Evolutionary conservation across 129 eudicot genomes (phyloP), one percentile per base, ranked within the genome.

Genomic region (Tanacetum coccineum): DNA sequence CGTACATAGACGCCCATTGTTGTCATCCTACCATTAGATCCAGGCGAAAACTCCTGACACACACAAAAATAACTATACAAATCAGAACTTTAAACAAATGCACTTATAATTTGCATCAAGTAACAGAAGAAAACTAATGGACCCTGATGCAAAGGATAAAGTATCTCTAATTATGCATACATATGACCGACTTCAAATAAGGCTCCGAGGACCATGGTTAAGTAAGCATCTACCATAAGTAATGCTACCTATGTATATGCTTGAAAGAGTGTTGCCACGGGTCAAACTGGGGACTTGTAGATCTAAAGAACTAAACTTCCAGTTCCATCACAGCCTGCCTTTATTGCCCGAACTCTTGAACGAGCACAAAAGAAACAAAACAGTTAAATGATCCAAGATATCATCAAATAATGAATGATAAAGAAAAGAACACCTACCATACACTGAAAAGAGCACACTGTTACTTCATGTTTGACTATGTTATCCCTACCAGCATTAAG

Each of bases 1-100:
- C 99, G 89, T 51, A 93, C 76, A 62, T 89, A 93, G 40, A 84
- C 96, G 55, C 99, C 99, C 96, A 93, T 93, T 66, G 99, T 93
- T 19, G 96, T 80, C 90, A 76, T 89, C 76, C 80, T 88, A 18
- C 96, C 95, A 26, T 70, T 86, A 11, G 96, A 93, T 76, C 99
- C 99, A 70, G 99, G 99, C 4, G 99, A 81, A 58, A 93, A 89
- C 80, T 89, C 99, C 99, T 93, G 81, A 64, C 12, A 74, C 10
- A 49, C 4, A 1, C 42, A 72, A 45, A 62, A 7, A 71, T 55
- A 58, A 14, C 18, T 4, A 36, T 40, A 70, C 46, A 62, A 59
- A 18, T 63, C 25, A 54, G 55, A 17, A 9, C 53, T 70, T 40
- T 40, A 78, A 51, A 63, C 13, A 57, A n/a, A 50, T 25, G 26